phyloP scores from a whole-genome alignment of 1,139 yeast species.

The Scheffersomyces illinoinensis region DNA sequence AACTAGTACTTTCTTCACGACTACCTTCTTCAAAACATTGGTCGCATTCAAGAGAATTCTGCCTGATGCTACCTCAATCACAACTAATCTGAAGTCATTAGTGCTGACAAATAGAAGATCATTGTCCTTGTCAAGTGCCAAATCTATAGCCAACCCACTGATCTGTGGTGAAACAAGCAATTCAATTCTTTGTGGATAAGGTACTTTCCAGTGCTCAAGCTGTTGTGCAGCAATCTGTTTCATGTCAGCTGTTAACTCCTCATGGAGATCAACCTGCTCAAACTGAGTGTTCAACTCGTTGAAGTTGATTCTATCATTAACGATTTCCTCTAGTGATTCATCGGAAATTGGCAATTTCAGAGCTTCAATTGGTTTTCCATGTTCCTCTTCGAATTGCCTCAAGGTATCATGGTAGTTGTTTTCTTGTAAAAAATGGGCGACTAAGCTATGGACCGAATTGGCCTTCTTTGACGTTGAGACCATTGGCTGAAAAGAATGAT shows the following conservation, averaged over 20 bases:
- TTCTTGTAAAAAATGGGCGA: constrained; percentile 57
- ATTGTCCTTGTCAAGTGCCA: constrained; percentile 12
- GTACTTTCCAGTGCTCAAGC: constrained; percentile 42
- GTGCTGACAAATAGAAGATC: constrained; percentile 25
- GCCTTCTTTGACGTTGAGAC: constrained; percentile 2
- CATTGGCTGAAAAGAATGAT: neutral
- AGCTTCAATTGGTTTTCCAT: constrained; percentile 34
- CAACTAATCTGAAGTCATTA: constrained; percentile 24
- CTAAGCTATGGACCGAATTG: constrained; percentile 32
- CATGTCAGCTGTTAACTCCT: constrained; percentile 4
- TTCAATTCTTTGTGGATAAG: constrained; percentile 23
- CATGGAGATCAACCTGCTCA: constrained; percentile 9
- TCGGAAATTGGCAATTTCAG: constrained; percentile 18
- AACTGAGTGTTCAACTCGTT: constrained; percentile 17
- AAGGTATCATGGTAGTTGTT: constrained; percentile 50
- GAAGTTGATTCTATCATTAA: constrained; percentile 50
- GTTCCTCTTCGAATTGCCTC: constrained; percentile 47
- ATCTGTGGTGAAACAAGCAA: constrained; percentile 2
- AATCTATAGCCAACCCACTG: constrained; percentile 26
- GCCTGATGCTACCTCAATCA: constrained; percentile 17
- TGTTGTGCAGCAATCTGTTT: constrained; percentile 12
- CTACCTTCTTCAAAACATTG: constrained; percentile 25
- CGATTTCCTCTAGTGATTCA: constrained; percentile 53
- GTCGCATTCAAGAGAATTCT: constrained; percentile 9
- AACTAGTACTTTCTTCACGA: constrained; percentile 32